Base-by-base conservation (phyloP, 192 early-diverging fungal species). In the Spizellomyces sp. region DNA sequence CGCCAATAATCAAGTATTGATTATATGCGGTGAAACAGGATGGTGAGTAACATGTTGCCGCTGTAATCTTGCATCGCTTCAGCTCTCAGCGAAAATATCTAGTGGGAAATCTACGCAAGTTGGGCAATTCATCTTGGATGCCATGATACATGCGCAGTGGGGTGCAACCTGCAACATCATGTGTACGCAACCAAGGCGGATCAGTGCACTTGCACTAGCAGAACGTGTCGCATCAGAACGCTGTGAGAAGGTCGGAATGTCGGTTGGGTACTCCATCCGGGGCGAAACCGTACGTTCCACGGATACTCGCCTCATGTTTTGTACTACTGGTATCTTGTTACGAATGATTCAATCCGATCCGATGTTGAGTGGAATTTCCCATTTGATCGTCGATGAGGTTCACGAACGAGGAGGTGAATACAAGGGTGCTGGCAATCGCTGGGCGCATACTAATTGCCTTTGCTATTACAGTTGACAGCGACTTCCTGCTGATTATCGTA, bases 11-110 rank as follows among this genome's bases (percentile, higher is more conserved):
- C 85, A 89, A 71, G 90, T 92, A 1, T 62, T 92, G 15, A 85
- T 94, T 58, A 79, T 94, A 14, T 93, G 86, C 60, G 93, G 93
- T 55, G 93, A 91, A 70, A 94, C 93, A 9, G 92, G 92, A 45
- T 80, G 81, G 27, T 36, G 27, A 36, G 27, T 36, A 36, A 36
- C 1, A 0, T 36, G 27, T 36, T 36, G 3, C 27, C 3, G 27
- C 27, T 36, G 27, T 36, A 36, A 36, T 36, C 3, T 36, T 55
- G 55, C 48, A 22, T 12, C n/a, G 19, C 21, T 42, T 1, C 62
- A 0, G 58, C 36, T 8, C 9, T 9, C 43, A 57, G 61, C 14
- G 55, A 48, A 12, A 15, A 42, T 46, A n/a, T 12, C 36, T 72
- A 83, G 77, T 74, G 86, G 81, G 52, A 78, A 77, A 58, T 75